Percentiles rank a stretch among this genome's conserved stretches.
Evolutionary conservation across 2,329 filamentous ascomycete genomes (phyloP).

Genomic region (Podosphaera fusca): DNA sequence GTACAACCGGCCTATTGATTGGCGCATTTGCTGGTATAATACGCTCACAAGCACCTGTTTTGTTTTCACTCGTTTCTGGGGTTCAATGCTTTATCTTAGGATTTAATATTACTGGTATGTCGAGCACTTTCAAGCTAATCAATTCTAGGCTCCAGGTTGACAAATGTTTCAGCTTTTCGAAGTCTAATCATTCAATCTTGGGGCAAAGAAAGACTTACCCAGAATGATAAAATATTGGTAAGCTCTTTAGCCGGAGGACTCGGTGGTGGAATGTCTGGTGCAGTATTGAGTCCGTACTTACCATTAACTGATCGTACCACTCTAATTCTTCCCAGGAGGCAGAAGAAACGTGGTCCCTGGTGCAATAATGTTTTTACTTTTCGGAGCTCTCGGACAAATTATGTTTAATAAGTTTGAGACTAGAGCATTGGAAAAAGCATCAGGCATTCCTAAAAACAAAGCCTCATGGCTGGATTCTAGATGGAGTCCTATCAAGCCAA

Average conservation of each 20-base stretch:
- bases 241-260: constrained; percentile 50
- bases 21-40: constrained; percentile 52
- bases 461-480: constrained; percentile 28
- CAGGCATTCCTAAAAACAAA: constrained; percentile 12
- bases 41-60: constrained; percentile 37
- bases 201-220: constrained; percentile 22
- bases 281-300: constrained; percentile 24
- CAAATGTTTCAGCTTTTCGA: constrained; percentile 22
- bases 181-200: constrained; percentile 23
- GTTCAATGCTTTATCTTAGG: constrained; percentile 66
- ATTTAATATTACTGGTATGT: constrained; percentile 50
- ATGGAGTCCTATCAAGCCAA: constrained; percentile 46
- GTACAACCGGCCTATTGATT: constrained; percentile 34
- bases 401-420: constrained; percentile 27
- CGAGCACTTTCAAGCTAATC: too few species aligned
- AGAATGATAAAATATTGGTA: constrained; percentile 36
- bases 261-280: constrained; percentile 42
- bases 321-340: constrained; percentile 23
- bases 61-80: constrained; percentile 51
- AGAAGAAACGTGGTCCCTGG: constrained; percentile 31
- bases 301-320: neutral
- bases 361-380: constrained; percentile 31
- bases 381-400: constrained; percentile 32
- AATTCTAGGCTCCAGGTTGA: neutral
- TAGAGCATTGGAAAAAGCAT: neutral